phyloP scores from a whole-genome alignment of 1,284 basidiomycete species.

The Malassezia sympodialis region DNA sequence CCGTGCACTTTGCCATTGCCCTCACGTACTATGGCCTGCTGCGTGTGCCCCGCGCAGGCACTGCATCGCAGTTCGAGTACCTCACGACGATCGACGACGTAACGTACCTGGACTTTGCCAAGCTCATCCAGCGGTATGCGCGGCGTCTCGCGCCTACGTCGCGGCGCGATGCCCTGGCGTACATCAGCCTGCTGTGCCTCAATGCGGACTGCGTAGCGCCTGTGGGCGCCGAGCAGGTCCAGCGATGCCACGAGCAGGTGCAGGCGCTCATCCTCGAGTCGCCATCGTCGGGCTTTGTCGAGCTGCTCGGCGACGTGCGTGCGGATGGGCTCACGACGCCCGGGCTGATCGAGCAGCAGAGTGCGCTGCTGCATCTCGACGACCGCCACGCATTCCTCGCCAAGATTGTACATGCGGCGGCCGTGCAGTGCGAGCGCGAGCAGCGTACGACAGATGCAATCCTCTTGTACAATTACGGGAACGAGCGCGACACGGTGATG shows the following conservation, averaged over 20 bases:
- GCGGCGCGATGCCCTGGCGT: constrained; percentile 84
- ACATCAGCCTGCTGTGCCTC: constrained; percentile 80
- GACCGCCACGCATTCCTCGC: constrained; percentile 66
- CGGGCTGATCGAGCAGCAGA: constrained; percentile 75
- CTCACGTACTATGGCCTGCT: constrained; percentile 87
- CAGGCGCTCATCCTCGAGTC: constrained; percentile 77
- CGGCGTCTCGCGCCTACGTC: constrained; percentile 82
- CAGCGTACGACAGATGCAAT: constrained; percentile 76
- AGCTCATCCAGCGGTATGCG: constrained; percentile 83
- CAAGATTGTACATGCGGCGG: constrained; percentile 71
- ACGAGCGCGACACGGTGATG: constrained; percentile 79
- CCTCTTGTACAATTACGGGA: constrained; percentile 87
- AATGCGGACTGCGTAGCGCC: constrained; percentile 56
- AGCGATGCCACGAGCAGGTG: constrained; percentile 74
- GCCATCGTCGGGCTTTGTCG: constrained; percentile 60
- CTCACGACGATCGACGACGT: constrained; percentile 23
- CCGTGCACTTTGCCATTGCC: constrained; percentile 84
- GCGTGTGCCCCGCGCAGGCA: constrained; percentile 65
- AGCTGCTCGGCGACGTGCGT: constrained; percentile 78
- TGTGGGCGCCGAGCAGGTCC: constrained; percentile 71
- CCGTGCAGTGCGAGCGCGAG: constrained; percentile 61
- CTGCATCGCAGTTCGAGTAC: constrained; percentile 59
- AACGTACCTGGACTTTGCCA: constrained; percentile 61
- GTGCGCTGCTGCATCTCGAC: constrained; percentile 64
- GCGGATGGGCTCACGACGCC: constrained; percentile 77